Percentiles rank a stretch among this genome's conserved stretches.
phyloP scores from a whole-genome alignment of 1,284 basidiomycete genomes.

The Lentinus polychrous region DNA sequence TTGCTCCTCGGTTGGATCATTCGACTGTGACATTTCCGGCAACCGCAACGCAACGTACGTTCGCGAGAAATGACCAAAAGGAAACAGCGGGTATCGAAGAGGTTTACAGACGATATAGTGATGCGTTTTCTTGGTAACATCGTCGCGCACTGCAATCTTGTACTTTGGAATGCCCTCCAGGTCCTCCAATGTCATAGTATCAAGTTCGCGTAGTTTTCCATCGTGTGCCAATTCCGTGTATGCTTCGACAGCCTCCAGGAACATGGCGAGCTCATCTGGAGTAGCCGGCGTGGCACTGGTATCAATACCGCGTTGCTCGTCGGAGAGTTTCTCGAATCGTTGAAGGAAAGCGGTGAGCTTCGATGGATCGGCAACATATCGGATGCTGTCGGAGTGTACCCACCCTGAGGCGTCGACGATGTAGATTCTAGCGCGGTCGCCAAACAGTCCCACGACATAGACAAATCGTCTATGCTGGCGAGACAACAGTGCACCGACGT shows the following conservation, averaged over 20 bases:
- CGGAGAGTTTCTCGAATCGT: not conserved
- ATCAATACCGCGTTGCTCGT: not conserved
- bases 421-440: not conserved
- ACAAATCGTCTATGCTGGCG: not conserved
- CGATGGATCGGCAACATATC: not conserved
- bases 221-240: not conserved
- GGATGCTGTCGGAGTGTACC: not conserved
- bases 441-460: not conserved
- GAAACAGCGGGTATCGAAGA: not conserved
- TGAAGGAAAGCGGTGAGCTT: not conserved
- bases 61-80: not conserved
- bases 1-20: no score
- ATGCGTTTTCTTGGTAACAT: not conserved
- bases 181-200: no score
- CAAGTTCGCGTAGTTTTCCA: not conserved
- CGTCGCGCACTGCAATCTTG: not conserved
- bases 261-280: not conserved
- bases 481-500: not conserved
- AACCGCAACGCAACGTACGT: not conserved
- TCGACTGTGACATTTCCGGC: no score
- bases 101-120: not conserved
- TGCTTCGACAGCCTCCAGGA: not conserved
- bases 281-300: not conserved
- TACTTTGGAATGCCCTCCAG: not conserved
- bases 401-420: not conserved